Conservation (phyloP, 306 rosid species). For the Urtica urens region DNA sequence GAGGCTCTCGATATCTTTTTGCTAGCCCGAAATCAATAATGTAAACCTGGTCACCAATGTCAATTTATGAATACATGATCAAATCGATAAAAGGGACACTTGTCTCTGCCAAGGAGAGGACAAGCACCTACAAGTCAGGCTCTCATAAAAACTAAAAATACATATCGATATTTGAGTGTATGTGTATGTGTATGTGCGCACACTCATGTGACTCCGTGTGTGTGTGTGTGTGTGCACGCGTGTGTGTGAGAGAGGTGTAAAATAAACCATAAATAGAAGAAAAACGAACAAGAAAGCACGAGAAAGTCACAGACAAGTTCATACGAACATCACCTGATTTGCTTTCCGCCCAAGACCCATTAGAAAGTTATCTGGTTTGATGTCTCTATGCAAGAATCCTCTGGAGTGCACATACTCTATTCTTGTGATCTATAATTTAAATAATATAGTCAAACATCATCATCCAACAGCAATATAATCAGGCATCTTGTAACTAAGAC, state of each 20-base stretch:
- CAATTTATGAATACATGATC: not conserved
- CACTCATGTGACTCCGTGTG: too few species aligned
- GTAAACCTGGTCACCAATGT: constrained; percentile 37
- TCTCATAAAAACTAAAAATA: not conserved
- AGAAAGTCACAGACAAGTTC: not conserved
- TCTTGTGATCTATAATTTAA: constrained; percentile 46
- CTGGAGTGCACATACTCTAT: constrained; percentile 88
- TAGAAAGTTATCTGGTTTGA: constrained; percentile 94
- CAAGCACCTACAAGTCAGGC: not conserved
- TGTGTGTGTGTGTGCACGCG: too few species aligned
- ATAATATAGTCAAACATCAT: not conserved
- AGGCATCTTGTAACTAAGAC: too few species aligned
- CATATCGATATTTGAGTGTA: not conserved
- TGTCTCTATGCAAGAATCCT: constrained; percentile 83
- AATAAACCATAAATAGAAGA: not conserved
- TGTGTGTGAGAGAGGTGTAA: too few species aligned
- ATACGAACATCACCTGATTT: constrained; percentile 50
- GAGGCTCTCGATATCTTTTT: constrained; percentile 69
- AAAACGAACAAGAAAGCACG: not conserved
- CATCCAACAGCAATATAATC: not conserved
- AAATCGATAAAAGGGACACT: not conserved
- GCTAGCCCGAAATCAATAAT: constrained; percentile 91
- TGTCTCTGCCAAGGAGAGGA: not conserved
- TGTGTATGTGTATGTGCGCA: too few species aligned
- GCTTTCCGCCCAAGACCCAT: constrained; percentile 99